phyloP scores from a whole-genome alignment of 2,329 filamentous ascomycete species.

The Aspergillus sp. region DNA sequence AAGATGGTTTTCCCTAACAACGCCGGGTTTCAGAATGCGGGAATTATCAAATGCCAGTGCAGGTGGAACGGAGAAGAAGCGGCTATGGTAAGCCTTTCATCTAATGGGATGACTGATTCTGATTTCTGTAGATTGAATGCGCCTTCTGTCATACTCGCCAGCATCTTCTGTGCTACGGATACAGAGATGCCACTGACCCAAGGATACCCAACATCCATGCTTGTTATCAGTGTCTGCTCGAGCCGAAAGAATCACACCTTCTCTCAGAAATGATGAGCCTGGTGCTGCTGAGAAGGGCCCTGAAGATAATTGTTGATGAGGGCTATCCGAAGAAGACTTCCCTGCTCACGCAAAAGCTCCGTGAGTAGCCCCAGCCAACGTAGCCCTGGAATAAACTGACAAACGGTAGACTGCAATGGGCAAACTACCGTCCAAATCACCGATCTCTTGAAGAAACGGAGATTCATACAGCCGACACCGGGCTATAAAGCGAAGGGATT shows the following conservation, averaged over 20 bases:
- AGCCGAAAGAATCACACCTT: slow-evolving; percentile 24
- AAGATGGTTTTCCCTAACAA: neutral
- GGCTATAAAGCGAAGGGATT: slow-evolving; percentile 33
- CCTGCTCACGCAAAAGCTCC: slow-evolving; percentile 29
- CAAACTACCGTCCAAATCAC: slow-evolving; percentile 29
- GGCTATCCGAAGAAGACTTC: slow-evolving; percentile 27
- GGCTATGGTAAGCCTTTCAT: slow-evolving; percentile 39
- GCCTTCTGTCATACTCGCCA: slow-evolving; percentile 46
- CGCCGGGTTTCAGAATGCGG: neutral
- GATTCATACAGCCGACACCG: slow-evolving; percentile 26
- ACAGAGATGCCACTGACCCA: slow-evolving; percentile 33
- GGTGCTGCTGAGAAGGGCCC: slow-evolving; percentile 26
- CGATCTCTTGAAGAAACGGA: slow-evolving; percentile 26
- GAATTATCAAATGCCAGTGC: slow-evolving; percentile 41
- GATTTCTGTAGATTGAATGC: slow-evolving; percentile 40
- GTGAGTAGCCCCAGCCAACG: slow-evolving; percentile 19
- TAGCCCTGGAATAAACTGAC: slow-evolving; percentile 11
- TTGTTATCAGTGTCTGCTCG: slow-evolving; percentile 48
- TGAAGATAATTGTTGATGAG: slow-evolving; percentile 28
- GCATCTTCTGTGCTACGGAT: slow-evolving; percentile 50
- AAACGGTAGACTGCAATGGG: slow-evolving; percentile 28
- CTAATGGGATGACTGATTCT: neutral
- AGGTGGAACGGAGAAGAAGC: slow-evolving; percentile 37
- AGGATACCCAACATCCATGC: slow-evolving; percentile 43
- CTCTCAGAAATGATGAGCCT: slow-evolving; percentile 27